Conservation (phyloP, 176 grass and related monocot species). For the Tillandsia fasciculata region DNA sequence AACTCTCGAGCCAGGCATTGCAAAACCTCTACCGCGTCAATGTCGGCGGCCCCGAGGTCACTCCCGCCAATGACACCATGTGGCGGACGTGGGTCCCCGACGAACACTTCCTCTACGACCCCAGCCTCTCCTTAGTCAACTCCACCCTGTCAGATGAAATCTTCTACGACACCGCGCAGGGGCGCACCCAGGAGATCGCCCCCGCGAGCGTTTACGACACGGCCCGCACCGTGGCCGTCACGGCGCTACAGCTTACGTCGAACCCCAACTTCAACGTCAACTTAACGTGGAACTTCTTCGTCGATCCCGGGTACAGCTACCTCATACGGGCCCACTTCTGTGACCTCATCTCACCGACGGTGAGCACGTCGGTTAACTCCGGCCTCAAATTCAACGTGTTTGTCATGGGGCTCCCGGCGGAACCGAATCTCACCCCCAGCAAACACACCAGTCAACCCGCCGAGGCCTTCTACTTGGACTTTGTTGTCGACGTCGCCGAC, state of each 20-base stretch:
- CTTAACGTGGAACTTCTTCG: slow-evolving; percentile 29
- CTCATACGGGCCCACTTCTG: slow-evolving; percentile 47
- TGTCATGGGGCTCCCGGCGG: slow-evolving; percentile 3
- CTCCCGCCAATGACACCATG: slow-evolving; percentile 29
- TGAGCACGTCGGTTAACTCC: neutral
- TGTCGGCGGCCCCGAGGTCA: slow-evolving; percentile 20
- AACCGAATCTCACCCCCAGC: neutral
- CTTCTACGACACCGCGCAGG: neutral
- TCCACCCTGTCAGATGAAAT: fast-evolving
- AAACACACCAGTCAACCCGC: fast-evolving
- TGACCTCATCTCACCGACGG: slow-evolving; percentile 1
- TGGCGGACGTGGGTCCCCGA: slow-evolving; percentile 50
- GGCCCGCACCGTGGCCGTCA: slow-evolving; percentile 7
- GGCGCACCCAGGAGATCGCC: slow-evolving; percentile 10
- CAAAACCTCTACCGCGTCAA: slow-evolving; percentile 38
- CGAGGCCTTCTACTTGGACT: slow-evolving; percentile 26
- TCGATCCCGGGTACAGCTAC: slow-evolving; percentile 13
- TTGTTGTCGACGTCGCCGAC: neutral
- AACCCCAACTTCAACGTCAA: slow-evolving; percentile 20
- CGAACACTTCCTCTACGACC: slow-evolving; percentile 8
- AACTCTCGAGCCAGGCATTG: neutral
- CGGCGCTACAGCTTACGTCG: neutral
- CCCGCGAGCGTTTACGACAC: slow-evolving; percentile 20
- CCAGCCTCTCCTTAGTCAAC: neutral
- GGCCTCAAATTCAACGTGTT: slow-evolving; percentile 28